These are phyloP conservation scores for Citrus inodora DNA, from an alignment of 345 rosid genomes.

Conservation along the genomic window DNA sequence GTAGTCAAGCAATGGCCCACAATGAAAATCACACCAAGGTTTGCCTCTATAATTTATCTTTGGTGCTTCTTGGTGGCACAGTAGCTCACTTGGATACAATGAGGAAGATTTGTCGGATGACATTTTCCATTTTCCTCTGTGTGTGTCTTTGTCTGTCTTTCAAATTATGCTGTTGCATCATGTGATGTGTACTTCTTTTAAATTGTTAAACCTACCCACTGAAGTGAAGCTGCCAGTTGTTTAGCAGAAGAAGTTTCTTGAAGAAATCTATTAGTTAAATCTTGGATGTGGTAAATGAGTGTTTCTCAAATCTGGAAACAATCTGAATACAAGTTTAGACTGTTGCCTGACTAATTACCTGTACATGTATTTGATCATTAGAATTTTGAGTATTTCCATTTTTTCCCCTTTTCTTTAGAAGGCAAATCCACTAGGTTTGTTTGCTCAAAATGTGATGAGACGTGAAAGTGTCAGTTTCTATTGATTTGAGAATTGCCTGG, in stretches of 20 bases:
- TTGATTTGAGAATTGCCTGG: background rate
- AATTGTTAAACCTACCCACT: background rate
- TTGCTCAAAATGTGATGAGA: background rate
- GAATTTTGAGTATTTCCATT: background rate
- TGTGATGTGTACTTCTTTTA: background rate
- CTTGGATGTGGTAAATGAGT: background rate
- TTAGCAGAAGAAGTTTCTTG: background rate
- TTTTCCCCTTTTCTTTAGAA: too few species aligned
- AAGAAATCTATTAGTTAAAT: background rate
- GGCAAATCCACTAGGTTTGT: background rate
- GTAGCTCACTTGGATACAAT: too few species aligned
- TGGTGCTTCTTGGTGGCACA: background rate
- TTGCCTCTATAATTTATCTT: conserved; percentile 4
- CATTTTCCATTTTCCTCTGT: background rate
- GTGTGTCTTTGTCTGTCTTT: background rate
- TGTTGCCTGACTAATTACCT: background rate
- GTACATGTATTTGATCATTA: background rate
- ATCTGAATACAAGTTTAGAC: background rate
- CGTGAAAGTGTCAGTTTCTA: background rate
- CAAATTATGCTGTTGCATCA: background rate
- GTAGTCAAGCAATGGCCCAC: conserved; percentile 89
- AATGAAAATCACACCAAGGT: conserved; percentile 87
- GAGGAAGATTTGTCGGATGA: background rate
- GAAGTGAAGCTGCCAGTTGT: background rate
- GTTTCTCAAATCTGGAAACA: background rate